A percentile compares a stretch with the other conserved stretches of the same genome.
These are phyloP conservation scores for Citrus cavaleriei DNA, from an alignment of 345 rosid genomes.

Conservation along the genomic window DNA sequence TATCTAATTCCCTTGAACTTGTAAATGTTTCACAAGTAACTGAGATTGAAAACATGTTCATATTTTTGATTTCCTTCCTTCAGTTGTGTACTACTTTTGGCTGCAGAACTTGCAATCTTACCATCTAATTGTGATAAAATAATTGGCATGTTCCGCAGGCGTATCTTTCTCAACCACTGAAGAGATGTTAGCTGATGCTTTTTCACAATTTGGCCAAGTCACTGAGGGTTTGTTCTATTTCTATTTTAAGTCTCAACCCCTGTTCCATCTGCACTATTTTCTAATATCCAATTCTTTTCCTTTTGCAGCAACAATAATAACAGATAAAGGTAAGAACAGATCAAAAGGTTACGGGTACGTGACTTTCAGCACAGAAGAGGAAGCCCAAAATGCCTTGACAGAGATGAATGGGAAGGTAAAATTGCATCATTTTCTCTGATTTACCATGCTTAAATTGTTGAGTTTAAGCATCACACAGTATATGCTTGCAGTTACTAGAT, in stretches of 20 bases:
- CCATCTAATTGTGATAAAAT: background rate
- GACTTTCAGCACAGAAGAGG: slow-evolving; percentile 40
- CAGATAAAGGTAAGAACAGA: slow-evolving; percentile 34
- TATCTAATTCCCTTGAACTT: background rate
- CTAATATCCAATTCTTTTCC: background rate
- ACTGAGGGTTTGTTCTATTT: slow-evolving; percentile 35
- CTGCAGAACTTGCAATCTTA: background rate
- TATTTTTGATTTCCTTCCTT: background rate
- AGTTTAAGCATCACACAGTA: background rate
- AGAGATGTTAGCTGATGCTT: slow-evolving; percentile 36
- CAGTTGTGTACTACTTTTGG: background rate
- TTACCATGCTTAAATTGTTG: background rate
- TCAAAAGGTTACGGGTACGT: slow-evolving; percentile 65
- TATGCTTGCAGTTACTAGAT: slow-evolving; percentile 47
- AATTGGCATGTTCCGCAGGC: slow-evolving; percentile 24
- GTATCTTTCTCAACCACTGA: slow-evolving; percentile 50
- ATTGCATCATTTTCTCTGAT: background rate
- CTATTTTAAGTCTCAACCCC: background rate
- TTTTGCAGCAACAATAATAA: slow-evolving; percentile 39
- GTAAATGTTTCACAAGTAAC: too few species aligned
- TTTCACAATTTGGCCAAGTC: slow-evolving; percentile 58
- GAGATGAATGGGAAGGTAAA: slow-evolving; percentile 60
- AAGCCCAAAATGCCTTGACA: slow-evolving; percentile 45
- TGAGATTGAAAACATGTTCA: background rate
- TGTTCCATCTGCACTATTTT: background rate